These are phyloP conservation scores for Eudorina sp. DNA, from an alignment of 139 green algal species.

Conservation along the genomic window DNA sequence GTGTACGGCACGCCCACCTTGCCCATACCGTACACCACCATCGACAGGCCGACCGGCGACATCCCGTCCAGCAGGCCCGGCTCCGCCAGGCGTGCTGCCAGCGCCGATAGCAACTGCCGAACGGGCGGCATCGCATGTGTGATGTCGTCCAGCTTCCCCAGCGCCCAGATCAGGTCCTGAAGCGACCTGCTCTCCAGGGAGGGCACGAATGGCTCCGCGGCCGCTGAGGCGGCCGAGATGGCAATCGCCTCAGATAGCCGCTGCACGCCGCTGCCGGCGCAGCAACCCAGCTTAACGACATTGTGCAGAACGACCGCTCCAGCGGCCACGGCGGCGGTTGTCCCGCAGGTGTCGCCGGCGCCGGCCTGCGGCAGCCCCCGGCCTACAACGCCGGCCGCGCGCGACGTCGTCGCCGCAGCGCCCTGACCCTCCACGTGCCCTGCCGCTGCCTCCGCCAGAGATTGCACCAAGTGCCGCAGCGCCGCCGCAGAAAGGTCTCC, in stretches of 20 bases:
- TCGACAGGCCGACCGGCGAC: constrained; percentile 22
- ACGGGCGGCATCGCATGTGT: not conserved
- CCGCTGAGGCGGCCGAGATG: not conserved
- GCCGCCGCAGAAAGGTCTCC: too few relatives aligned
- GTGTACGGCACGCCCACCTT: constrained; percentile 12
- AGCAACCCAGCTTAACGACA: constrained; percentile 13
- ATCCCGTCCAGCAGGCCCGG: constrained; percentile 25
- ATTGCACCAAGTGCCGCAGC: too few relatives aligned
- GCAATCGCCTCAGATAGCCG: not conserved
- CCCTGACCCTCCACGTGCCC: too few relatives aligned
- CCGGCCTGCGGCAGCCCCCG: too few relatives aligned
- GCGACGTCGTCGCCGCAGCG: too few relatives aligned
- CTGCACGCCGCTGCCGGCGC: not conserved
- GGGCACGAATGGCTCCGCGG: not conserved
- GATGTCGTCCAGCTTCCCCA: not conserved
- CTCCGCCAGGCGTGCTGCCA: not conserved
- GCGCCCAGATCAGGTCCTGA: constrained; percentile 38
- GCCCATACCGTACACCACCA: constrained; percentile 42
- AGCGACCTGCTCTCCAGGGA: not conserved
- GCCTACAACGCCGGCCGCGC: too few relatives aligned
- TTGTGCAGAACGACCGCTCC: not conserved
- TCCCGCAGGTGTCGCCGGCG: too few relatives aligned
- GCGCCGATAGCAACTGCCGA: constrained; percentile 6
- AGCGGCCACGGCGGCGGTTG: too few relatives aligned
- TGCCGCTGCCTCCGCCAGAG: too few relatives aligned